Evolutionary conservation across 2,329 filamentous ascomycete genomes (phyloP), one percentile per base, ranked within the genome.

Genomic region (Fusarium sacchari): DNA sequence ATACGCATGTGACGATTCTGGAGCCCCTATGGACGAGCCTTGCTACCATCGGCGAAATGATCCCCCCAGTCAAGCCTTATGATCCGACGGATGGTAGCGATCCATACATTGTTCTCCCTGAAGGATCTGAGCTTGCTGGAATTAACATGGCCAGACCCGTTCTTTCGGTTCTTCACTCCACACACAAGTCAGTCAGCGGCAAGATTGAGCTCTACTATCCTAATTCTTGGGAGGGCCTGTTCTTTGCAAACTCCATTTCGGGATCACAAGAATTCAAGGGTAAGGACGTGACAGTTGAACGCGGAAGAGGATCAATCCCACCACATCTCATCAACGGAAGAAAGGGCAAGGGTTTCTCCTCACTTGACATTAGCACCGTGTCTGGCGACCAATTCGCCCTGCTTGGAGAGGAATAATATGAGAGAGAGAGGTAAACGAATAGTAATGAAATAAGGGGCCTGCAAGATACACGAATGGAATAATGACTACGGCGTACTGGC

Each of bases 111-210:
- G 62, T 75, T 60, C 60, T 75, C 10, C 24, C 30, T 56, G 30
- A 64, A 34, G 58, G 40, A 4, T 26, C 40, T 18, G 44, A 58
- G 14, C 22, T 30, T 32, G 34, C 56, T 47, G 52, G 55, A 37
- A 53, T 53, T 28, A 36, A 26, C 64, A 26, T 50, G 39, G 32
- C 43, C 37, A 59, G 61, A 42, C 71, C 77, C 20, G 70, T 76
- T 32, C 64, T 86, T 76, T 74, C 79, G 53, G 77, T 79, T 36
- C 78, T 90, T 9, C 73, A 79, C 40, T 82, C 84, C 6, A 70
- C 74, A 12, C 87, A 90, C 79, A 79, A 67, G 28, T 83, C 84
- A 44, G 82, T 86, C 15, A 86, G 85, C 60, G 87, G 86, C 12
- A 55, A 76, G 37, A 73, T 88, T 53, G 75, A 73, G 20, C 79